Base-by-base conservation (phyloP, 108 stramenopile genomes). In the Skeletonema menzelii region DNA sequence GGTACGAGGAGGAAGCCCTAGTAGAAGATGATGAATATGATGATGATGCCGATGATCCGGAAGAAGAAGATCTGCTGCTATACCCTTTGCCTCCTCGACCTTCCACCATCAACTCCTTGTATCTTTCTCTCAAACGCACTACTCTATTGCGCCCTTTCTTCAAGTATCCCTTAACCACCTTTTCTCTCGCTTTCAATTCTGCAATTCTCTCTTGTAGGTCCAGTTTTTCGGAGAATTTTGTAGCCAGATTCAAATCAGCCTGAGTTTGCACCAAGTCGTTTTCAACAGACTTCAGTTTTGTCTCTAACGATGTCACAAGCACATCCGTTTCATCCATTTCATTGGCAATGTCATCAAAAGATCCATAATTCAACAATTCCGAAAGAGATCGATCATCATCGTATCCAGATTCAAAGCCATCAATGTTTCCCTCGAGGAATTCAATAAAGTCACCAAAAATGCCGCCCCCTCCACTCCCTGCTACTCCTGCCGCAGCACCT, bases 311-410 rank as follows among this genome's bases (percentile, higher is more conserved):
- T 30, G 84, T 63, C 19, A 92, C 87, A 28, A 91, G 84, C 14
- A 92, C 42, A 31, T 89, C 82, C 1, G 88, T 85, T 57, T 92
- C 94, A 38, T 92, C 90, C 87, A 92, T 86, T 77, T 95, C 94
- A 38, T 87, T 77, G 7, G 79, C 84, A 26, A 95, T 82, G 7
- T 92, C 88, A 19, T 88, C 86, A 24, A 88, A 63, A 11, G 84
- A 73, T 8, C 88, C 91, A 44, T 72, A 82, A 22, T 63, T 65
- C 46, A 95, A 62, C 69, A 95, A 47, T 22, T 65, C 56, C 8
- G 69, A 65, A 20, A 92, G 72, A n/a, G 86, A 68, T 10, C 75
- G 66, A 59, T 95, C 94, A 35, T 90, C 82, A n/a, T 81, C 71
- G 15, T 60, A 65, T 14, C 58, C 72, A n/a, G 75, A 65, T 71